Conservation (phyloP, 2,329 filamentous ascomycete genomes). For the Penicillium sp. region DNA sequence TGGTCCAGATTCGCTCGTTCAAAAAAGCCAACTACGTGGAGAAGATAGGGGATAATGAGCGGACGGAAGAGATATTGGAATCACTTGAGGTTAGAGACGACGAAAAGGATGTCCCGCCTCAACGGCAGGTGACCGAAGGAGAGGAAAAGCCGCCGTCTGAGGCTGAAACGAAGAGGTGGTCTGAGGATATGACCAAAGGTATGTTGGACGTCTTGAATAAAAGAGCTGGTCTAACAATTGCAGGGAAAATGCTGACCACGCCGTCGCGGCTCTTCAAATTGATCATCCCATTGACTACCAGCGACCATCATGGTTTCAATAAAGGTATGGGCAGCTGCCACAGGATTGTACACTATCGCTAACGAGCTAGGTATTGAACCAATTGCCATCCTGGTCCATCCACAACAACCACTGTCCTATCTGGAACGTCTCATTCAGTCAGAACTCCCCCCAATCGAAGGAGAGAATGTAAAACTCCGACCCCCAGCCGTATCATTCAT, state of each 20-base stretch:
- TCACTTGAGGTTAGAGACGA: constrained; percentile 38
- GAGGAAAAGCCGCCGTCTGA: constrained; percentile 16
- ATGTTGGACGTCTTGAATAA: constrained; percentile 6
- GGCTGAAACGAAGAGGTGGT: constrained; percentile 10
- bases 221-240: constrained; percentile 3
- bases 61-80: constrained; percentile 31
- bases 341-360: too few relatives aligned
- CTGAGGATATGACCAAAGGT: constrained; percentile 58
- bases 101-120: constrained; percentile 17
- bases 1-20: constrained; percentile 11
- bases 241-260: constrained; percentile 72
- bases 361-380: constrained; percentile 60
- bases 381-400: constrained; percentile 76
- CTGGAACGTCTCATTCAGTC: constrained; percentile 83
- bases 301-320: constrained; percentile 54
- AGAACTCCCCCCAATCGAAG: constrained; percentile 65
- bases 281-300: constrained; percentile 65
- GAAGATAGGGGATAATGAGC: constrained; percentile 25
- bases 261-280: constrained; percentile 75
- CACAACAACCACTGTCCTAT: constrained; percentile 85
- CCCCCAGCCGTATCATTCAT: constrained; percentile 71
- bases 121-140: constrained; percentile 26
- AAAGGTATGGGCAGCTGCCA: constrained; percentile 40
- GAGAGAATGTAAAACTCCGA: constrained; percentile 58
- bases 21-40: constrained; percentile 16